Evolutionary conservation across 2,329 filamentous ascomycete genomes (phyloP), one percentile per base, ranked within the genome.

Genomic region (Colletotrichum sp.): DNA sequence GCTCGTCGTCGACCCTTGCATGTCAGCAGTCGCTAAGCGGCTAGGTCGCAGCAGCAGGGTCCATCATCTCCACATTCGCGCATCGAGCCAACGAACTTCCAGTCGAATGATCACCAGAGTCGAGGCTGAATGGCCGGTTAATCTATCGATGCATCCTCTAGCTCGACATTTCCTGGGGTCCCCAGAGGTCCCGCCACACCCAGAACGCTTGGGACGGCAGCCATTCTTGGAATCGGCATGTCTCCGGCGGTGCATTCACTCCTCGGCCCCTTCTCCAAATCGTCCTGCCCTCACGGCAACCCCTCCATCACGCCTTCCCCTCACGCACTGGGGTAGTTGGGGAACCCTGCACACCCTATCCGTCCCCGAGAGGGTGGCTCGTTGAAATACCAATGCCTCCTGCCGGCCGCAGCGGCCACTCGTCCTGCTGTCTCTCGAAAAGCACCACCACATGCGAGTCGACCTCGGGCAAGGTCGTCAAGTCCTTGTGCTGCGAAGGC

Each of bases 251-350:
- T 63, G 48, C 43, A 30, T 55, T 18, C 48, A 28, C 57, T 26
- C 28, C 14, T 26, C n/a, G 24, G n/a, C 52, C 67, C 48, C 12
- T 39, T 75, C 73, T 73, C 73, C 73, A 69, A 73, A 68, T 73
- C 57, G 21, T 18, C 60, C 73, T 36, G 32, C 69, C 28, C 34
- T 52, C n/a, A 18, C 26, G 26, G 21, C 21, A 14, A n/a, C 67
- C 21, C 39, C 66, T 70, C 39, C n/a, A 70, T 48, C 55, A 63
- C 14, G n/a, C 68, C 21, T 68, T 69, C 68, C 73, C 73, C 73
- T 75, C 73, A 75, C 65, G 57, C 24, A 63, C 73, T 73, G 73
- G 73, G 73, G 73, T 65, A 75, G 28, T 73, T 65, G 64, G 73
- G 73, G 73, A 75, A 68, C 73, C 70, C 64, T 75, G 70, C 18